Base-by-base conservation (phyloP, 306 rosid species). In the Cyclanthera cordifolia region DNA sequence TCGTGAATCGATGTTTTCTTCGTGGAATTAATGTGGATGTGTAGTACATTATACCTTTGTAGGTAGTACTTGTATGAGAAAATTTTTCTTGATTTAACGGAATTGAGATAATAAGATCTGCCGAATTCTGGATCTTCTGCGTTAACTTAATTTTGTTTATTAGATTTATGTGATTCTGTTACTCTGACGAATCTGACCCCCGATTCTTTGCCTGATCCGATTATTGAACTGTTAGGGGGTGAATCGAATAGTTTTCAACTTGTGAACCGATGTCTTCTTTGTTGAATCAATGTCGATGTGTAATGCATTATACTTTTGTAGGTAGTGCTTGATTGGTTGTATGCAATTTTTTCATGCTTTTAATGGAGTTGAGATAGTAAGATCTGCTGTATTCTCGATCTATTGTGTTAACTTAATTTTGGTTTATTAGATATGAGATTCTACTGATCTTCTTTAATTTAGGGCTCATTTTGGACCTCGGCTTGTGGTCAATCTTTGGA, bases 171-270 rank as follows among this genome's bases (percentile, higher is more conserved):
- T 5, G 9, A 34, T 34, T 34, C 41, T 34, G n/a, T n/a, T n/a
- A n/a, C n/a, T 3, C 87, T 83, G 0, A 45, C 82, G 3, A 81
- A 34, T 73, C 79, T 87, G 1, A 72, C 68, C 0, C 56, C 78
- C 9, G 93, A 81, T 49, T 74, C 83, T 1, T 53, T 84, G 54
- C 21, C 41, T 3, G 71, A 66, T 23, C 71, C 71, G 37, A 17
- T 24, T 66, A 3, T 66, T 48, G 54, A 47, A 12, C 54, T 46
- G 23, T 46, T 66, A 23, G 71, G 71, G 39, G 41, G 24, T 66
- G 71, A 66, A 46, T 7, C 45, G 70, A 46, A 24, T 46, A 23
- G 6, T 46, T 41, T 64, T 46, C 21, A 15, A 46, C 32, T 3
- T 66, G 71, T 66, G 71, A 66, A 66, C 46, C 39, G 14, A 66